Evolutionary conservation across 108 stramenopile genomes (phyloP).

Genomic region (Schizochytrium sp.): DNA sequence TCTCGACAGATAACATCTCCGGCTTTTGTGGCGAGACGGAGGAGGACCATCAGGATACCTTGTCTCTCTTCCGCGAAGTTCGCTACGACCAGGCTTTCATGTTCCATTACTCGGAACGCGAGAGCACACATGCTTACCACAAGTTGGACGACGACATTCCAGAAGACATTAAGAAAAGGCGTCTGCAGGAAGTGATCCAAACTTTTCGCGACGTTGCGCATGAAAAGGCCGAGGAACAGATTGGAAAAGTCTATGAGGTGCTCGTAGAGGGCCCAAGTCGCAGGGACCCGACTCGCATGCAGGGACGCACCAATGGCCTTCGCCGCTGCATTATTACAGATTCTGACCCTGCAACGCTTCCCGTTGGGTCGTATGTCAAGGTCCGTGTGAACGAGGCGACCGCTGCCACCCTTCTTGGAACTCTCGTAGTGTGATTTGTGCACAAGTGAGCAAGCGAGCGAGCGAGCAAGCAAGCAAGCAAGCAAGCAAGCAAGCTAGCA

Average conservation of each 20-base stretch:
- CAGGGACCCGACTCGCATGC: not conserved
- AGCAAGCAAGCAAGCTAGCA: no score
- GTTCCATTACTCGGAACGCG: conserved; percentile 92
- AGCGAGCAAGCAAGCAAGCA: no score
- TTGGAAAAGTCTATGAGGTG: conserved; percentile 23
- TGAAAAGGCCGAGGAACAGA: not conserved
- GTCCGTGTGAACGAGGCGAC: not conserved
- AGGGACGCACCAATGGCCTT: not conserved
- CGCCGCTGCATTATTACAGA: not conserved
- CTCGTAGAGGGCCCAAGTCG: conserved; percentile 40
- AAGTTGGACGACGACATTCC: conserved; percentile 87
- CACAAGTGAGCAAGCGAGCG: no score
- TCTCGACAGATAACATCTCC: conserved; percentile 83
- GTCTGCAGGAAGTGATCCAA: conserved; percentile 61
- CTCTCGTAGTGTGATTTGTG: no score
- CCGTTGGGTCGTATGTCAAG: not conserved
- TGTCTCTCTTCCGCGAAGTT: conserved; percentile 72
- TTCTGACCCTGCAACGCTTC: not conserved
- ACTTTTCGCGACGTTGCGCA: not conserved
- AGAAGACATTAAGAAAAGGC: conserved; percentile 66
- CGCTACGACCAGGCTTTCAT: conserved; percentile 89
- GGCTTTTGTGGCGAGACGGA: conserved; percentile 98
- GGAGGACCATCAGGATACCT: conserved; percentile 79
- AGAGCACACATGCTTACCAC: conserved; percentile 81
- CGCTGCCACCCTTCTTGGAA: not conserved